A percentile compares a stretch with the other conserved stretches of the same genome.
These are phyloP conservation scores for Lactarius pseudohatsudake DNA, from an alignment of 768 basidiomycete species.

Conservation along the genomic window DNA sequence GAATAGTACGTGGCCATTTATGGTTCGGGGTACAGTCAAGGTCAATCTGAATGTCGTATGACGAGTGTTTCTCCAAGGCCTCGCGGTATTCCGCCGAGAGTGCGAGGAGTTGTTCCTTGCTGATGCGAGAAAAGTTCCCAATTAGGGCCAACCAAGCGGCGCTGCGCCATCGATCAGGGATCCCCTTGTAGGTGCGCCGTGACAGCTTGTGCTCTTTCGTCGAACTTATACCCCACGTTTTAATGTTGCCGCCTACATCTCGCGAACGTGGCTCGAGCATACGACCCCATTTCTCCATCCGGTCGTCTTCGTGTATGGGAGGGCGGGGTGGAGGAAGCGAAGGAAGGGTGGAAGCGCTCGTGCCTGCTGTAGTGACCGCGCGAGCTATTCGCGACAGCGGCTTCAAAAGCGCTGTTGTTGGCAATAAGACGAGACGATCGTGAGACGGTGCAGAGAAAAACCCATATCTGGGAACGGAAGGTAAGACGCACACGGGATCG, in stretches of 20 bases:
- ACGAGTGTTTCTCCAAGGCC: slow-evolving; percentile 74
- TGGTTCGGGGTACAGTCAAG: slow-evolving; percentile 96
- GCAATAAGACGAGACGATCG: slow-evolving; percentile 78
- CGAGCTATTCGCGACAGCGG: slow-evolving; percentile 47
- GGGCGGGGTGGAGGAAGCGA: slow-evolving; percentile 45
- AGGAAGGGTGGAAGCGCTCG: slow-evolving; percentile 47
- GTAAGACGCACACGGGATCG: background rate
- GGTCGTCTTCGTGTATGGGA: slow-evolving; percentile 59
- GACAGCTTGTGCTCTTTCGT: slow-evolving; percentile 69
- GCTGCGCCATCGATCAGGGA: slow-evolving; percentile 93
- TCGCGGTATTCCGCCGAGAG: slow-evolving; percentile 56
- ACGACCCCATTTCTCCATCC: slow-evolving; percentile 92
- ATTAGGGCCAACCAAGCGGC: slow-evolving; percentile 90
- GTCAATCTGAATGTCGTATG: slow-evolving; percentile 96
- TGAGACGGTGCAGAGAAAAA: slow-evolving; percentile 82
- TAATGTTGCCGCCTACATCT: slow-evolving; percentile 75
- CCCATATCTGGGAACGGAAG: slow-evolving; percentile 65
- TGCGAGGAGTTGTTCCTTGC: slow-evolving; percentile 44
- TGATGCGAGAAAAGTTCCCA: slow-evolving; percentile 49
- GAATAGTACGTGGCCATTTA: slow-evolving; percentile 92
- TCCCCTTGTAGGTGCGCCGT: slow-evolving; percentile 86
- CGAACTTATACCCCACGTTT: slow-evolving; percentile 66
- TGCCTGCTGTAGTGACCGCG: slow-evolving; percentile 41
- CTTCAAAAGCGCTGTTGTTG: slow-evolving; percentile 59
- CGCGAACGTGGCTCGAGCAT: slow-evolving; percentile 75